A percentile compares a stretch with the other conserved stretches of the same genome.
Evolutionary conservation across 1,284 basidiomycete species (phyloP).

Genomic region (Quambalaria eucalypti): DNA sequence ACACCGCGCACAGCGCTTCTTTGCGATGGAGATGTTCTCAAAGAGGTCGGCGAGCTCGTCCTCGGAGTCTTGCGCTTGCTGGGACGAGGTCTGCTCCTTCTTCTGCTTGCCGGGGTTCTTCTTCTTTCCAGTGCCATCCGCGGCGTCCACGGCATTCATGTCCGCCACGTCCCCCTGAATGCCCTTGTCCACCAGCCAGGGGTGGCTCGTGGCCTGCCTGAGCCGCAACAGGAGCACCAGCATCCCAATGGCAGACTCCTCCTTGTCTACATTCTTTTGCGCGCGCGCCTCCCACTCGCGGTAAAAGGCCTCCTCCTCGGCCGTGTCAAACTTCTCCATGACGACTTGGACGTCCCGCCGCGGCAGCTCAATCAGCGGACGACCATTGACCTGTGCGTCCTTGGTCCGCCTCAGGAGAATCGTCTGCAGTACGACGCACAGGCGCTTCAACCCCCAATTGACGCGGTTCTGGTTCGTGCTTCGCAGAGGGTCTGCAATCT

Average conservation of each 20-base stretch:
- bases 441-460: slow-evolving; percentile 41
- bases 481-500: slow-evolving; percentile 67
- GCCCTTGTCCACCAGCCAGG: neutral
- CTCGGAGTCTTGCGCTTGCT: slow-evolving; percentile 15
- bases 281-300: slow-evolving; percentile 66
- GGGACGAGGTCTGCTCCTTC: slow-evolving; percentile 14
- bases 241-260: slow-evolving; percentile 70
- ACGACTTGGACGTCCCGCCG: slow-evolving; percentile 64
- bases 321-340: slow-evolving; percentile 49
- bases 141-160: neutral
- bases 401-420: slow-evolving; percentile 88
- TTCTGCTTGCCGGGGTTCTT: slow-evolving; percentile 11
- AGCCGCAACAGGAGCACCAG: slow-evolving; percentile 73
- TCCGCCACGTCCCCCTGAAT: neutral
- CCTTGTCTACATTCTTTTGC: slow-evolving; percentile 49
- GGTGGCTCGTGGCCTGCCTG: slow-evolving; percentile 60
- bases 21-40: slow-evolving; percentile 54
- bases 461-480: slow-evolving; percentile 30
- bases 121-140: neutral
- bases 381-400: slow-evolving; percentile 65
- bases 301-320: slow-evolving; percentile 74
- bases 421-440: slow-evolving; percentile 67
- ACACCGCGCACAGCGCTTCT: slow-evolving; percentile 43
- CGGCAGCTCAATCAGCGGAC: slow-evolving; percentile 75
- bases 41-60: slow-evolving; percentile 72